Percentiles rank a stretch among this genome's conserved stretches.
These are phyloP conservation scores for Sporisorium graminicola DNA, from an alignment of 1,284 basidiomycete genomes.

Conservation along the genomic window DNA sequence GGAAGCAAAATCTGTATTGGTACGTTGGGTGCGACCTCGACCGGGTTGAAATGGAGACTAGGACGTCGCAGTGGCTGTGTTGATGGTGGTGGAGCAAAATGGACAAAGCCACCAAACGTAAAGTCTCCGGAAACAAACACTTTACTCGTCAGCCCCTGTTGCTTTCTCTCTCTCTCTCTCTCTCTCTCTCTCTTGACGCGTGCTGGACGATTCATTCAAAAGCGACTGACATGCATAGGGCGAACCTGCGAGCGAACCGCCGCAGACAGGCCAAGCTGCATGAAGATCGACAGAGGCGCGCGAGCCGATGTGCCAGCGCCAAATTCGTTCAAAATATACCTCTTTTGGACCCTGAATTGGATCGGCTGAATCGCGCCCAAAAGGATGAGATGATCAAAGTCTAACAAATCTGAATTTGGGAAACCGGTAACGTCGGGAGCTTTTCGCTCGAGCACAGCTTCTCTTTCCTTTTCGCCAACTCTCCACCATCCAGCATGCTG, in stretches of 20 bases:
- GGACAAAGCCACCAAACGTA: too few relatives aligned
- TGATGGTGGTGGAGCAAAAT: too few relatives aligned
- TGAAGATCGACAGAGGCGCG: constrained; percentile 1
- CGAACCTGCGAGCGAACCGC: neutral
- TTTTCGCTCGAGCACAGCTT: neutral
- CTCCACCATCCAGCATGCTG: constrained; percentile 3
- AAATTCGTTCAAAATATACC: neutral
- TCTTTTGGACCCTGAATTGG: neutral
- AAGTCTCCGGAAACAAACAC: neutral
- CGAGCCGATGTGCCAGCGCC: neutral
- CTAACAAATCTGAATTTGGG: neutral
- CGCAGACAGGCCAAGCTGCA: neutral
- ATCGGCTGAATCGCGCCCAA: too few relatives aligned
- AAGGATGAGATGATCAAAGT: too few relatives aligned
- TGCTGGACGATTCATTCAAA: too few relatives aligned
- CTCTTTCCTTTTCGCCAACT: neutral
- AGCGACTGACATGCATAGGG: constrained; percentile 6
- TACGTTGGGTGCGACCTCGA: neutral
- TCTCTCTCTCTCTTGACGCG: neutral
- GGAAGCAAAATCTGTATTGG: too few relatives aligned
- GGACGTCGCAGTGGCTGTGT: too few relatives aligned
- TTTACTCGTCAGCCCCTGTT: too few relatives aligned
- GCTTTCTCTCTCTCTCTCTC: neutral
- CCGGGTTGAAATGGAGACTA: neutral
- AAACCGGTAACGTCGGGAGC: too few relatives aligned